A percentile compares a stretch with the other conserved stretches of the same genome.
Evolutionary conservation across 2,329 filamentous ascomycete genomes (phyloP).

Genomic region (Fusarium pseudocircinatum): DNA sequence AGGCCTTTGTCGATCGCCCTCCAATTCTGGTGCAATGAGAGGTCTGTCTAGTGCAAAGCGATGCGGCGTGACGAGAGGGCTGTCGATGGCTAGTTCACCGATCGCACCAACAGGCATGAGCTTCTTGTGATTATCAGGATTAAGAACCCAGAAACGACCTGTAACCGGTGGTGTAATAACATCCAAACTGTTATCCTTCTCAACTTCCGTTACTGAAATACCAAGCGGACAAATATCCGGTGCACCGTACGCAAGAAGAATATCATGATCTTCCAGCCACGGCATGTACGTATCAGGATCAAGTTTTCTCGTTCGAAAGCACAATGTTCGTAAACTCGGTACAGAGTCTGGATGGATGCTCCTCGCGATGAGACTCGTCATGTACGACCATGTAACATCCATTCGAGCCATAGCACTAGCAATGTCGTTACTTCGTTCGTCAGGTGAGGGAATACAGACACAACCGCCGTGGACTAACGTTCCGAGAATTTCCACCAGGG

Average conservation of each 20-base stretch:
- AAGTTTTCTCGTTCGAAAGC: slow-evolving; percentile 60
- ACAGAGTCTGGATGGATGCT: slow-evolving; percentile 51
- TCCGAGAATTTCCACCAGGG: slow-evolving; percentile 61
- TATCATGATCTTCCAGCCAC: slow-evolving; percentile 57
- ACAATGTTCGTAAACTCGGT: slow-evolving; percentile 53
- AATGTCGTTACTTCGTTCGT: slow-evolving; percentile 61
- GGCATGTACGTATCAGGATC: slow-evolving; percentile 59
- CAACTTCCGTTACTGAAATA: slow-evolving; percentile 58
- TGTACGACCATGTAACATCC: slow-evolving; percentile 62
- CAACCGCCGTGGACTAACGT: slow-evolving; percentile 66
- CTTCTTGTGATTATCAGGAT: slow-evolving; percentile 59
- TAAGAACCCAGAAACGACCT: slow-evolving; percentile 63
- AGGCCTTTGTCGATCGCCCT: slow-evolving; percentile 32
- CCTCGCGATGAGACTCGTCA: slow-evolving; percentile 68
- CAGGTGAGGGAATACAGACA: slow-evolving; percentile 65
- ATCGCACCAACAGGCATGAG: slow-evolving; percentile 64
- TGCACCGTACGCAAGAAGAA: slow-evolving; percentile 62
- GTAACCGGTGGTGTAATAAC: slow-evolving; percentile 59
- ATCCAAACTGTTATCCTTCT: slow-evolving; percentile 48
- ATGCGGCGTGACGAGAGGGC: slow-evolving; percentile 51
- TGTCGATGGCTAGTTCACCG: slow-evolving; percentile 69
- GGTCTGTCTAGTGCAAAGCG: slow-evolving; percentile 47
- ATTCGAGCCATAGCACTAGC: slow-evolving; percentile 60
- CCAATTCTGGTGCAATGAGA: slow-evolving; percentile 36
- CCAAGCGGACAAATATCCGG: slow-evolving; percentile 62